Base-by-base conservation (phyloP, 495 filamentous ascomycete genomes). In the Penicillium roqueforti region DNA sequence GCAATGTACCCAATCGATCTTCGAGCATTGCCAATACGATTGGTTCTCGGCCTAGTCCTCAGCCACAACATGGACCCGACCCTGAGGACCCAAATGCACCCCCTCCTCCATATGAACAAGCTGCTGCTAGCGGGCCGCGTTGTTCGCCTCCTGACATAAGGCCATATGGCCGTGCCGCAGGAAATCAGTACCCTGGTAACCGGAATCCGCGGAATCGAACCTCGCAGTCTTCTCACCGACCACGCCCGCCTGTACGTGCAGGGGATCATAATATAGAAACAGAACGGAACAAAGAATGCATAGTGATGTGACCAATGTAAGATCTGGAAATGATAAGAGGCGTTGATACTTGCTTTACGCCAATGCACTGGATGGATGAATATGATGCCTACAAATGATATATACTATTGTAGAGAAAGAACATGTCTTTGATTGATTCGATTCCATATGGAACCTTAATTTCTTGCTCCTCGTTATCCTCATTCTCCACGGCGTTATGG, bases 91-190 rank as follows among this genome's bases (percentile, higher is more conserved):
- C 72, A 6, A 76, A 81, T 43, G 83, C 79, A 1, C 84, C 87
- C 3, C 89, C 88, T 10, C 90, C 90, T 6, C 84, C 81, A 13
- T 95, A 95, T 64, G 90, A 93, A 69, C 87, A 92, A 73, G 86
- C 87, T 7, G 86, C 87, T 7, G 80, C 87, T 0, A 81, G 76
- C 28, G 76, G 78, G 44, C 78, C 76, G 6, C 77, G 79, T 6
- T 91, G 89, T 56, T 70, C 83, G 10, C 84, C 86, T 4, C 84
- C 87, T 0, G 64, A 70, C 19, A 75, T 80, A 16, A 80, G 83
- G 53, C 81, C 87, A 0, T 47, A 58, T 23, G 46, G 54, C 6
- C 52, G 57, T 22, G n/a, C 50, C 32, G 42, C 48, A 3, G 32
- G 37, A 7, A 51, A 52, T 20, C 39, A 51, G 22, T 58, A 62